These are phyloP conservation scores for Lipomyces spencermartinsiae DNA, from an alignment of 805 yeast genomes.

Conservation along the genomic window DNA sequence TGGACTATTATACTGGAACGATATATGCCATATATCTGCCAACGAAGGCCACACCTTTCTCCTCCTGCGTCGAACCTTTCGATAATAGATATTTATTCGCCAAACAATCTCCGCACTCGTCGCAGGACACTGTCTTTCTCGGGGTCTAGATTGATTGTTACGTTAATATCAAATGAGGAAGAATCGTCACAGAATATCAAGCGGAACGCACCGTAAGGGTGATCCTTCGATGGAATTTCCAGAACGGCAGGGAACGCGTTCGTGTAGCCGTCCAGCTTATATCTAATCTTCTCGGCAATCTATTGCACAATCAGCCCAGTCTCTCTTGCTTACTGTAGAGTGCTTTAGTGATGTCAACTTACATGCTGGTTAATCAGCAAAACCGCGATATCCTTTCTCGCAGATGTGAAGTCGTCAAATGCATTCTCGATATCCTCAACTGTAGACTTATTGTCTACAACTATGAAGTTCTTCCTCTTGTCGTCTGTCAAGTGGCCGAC, in stretches of 20 bases:
- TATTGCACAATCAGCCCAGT: conserved; percentile 11
- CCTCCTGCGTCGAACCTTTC: not conserved
- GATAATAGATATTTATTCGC: conserved; percentile 70
- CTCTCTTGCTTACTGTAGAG: not conserved
- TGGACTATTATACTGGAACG: not conserved
- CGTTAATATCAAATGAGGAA: not conserved
- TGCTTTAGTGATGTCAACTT: not conserved
- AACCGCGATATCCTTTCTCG: conserved; percentile 89
- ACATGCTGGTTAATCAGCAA: conserved; percentile 88
- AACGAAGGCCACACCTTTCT: not conserved
- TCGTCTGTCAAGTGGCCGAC: conserved; percentile 78
- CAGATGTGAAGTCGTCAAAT: conserved; percentile 74
- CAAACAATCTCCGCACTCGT: conserved; percentile 93
- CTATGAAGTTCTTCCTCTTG: conserved; percentile 76
- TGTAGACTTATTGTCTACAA: conserved; percentile 79
- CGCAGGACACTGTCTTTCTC: conserved; percentile 95
- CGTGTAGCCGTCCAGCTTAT: conserved; percentile 79
- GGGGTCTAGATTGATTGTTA: conserved; percentile 62
- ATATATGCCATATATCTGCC: not conserved
- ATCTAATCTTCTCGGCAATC: conserved; percentile 87
- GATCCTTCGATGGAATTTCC: conserved; percentile 98
- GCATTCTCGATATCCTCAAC: conserved; percentile 75
- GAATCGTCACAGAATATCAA: not conserved
- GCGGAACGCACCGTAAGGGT: conserved; percentile 67
- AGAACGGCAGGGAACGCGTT: conserved; percentile 94